These are phyloP conservation scores for Plasmodium inui DNA, from an alignment of 169 alveolate species.

Conservation along the genomic window DNA sequence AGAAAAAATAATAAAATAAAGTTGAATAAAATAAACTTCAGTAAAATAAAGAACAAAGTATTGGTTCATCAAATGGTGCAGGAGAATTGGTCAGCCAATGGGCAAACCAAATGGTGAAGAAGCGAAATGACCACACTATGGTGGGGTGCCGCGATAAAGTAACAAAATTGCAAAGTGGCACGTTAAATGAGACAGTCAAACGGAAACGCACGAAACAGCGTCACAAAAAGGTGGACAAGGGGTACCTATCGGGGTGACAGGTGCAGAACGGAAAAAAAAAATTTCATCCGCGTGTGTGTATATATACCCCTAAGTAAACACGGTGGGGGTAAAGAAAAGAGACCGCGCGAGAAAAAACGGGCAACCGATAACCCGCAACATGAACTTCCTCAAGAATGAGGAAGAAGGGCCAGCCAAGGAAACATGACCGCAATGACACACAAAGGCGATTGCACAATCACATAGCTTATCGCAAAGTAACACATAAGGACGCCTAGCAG, in stretches of 20 bases:
- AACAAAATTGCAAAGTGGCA: neutral
- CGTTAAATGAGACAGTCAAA: neutral
- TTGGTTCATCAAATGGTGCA: neutral
- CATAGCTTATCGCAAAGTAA: neutral
- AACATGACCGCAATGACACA: neutral
- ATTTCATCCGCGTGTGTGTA: neutral
- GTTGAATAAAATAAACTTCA: neutral
- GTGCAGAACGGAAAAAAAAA: neutral
- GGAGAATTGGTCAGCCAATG: neutral
- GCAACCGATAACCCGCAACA: neutral
- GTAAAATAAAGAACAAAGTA: neutral
- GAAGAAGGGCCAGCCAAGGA: neutral
- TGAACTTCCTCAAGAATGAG: neutral
- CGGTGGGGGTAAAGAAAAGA: neutral
- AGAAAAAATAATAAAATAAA: neutral
- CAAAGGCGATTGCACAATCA: neutral
- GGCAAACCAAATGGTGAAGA: neutral
- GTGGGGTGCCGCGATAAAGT: neutral
- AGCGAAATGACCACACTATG: neutral
- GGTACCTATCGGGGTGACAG: neutral
- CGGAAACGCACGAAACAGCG: neutral
- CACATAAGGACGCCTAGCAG: neutral
- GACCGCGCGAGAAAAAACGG: too few relatives aligned
- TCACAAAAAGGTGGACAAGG: neutral
- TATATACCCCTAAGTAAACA: neutral